Evolutionary conservation across 192 early-diverging fungal genomes (phyloP), one percentile per base, ranked within the genome.

Genomic region (Podila verticillata): DNA sequence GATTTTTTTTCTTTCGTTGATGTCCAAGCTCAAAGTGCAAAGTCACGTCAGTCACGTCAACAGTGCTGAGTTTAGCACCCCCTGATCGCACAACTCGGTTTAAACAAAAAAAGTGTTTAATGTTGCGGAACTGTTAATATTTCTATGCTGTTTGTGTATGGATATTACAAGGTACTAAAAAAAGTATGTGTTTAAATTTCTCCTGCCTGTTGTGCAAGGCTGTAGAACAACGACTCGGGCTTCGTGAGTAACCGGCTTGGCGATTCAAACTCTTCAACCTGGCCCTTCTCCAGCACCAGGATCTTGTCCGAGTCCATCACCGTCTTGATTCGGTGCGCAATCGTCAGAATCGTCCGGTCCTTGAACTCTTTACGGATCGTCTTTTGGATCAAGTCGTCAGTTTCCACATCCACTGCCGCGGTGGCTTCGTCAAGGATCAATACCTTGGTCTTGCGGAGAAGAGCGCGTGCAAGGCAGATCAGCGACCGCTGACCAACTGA

Each of bases 291-390:
- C 90, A 85, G 20, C 5, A 95, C 94, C 29, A 95, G 57, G 15
- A 97, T 91, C n/a, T 89, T 84, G 82, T 96, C 95, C 63, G 95
- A 96, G 65, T 91, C 93, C 64, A 93, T 93, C 26, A 97, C 89
- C 0, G 96, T 96, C 68, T 90, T 88, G 54, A 96, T 65, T 9
- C 96, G 88, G 67, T 98, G 97, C 7, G 97, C 97, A 81, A 99
- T 95, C 69, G 91, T 93, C 36, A 99, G 68, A 58, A 98, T 81
- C 1, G 97, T 98, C 29, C 89, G 86, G 35, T 92, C 83, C 26
- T 84, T 87, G 78, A 96, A 95, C 63, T 89, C 86, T 17, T 87
- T 84, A 26, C 91, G 87, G 61, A 99, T 96, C 0, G 96, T 94
- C 29, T 85, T 82, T 87, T 99, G 97, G 79, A 98, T 98, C 29